These are phyloP conservation scores for Leccinum variabile DNA, from an alignment of 1,284 basidiomycete species.

Conservation along the genomic window DNA sequence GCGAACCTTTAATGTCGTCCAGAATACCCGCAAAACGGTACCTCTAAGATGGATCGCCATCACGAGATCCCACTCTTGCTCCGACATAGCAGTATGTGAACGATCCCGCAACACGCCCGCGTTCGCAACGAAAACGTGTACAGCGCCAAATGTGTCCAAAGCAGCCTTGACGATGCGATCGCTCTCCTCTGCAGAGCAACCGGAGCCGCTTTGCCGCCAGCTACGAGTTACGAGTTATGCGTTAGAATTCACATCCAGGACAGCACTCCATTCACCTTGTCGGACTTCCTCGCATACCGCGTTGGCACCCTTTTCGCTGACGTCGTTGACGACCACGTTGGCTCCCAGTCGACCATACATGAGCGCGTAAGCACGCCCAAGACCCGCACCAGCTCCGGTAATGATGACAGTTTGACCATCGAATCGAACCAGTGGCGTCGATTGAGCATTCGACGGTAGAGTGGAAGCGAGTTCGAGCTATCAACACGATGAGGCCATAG, in stretches of 20 bases:
- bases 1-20: background rate
- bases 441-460: constrained; percentile 73
- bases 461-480: constrained; percentile 71
- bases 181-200: constrained; percentile 90
- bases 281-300: constrained; percentile 87
- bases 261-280: constrained; percentile 50
- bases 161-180: constrained; percentile 89
- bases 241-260: background rate
- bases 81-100: constrained; percentile 87
- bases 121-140: constrained; percentile 92
- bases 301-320: constrained; percentile 82
- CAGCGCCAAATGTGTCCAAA: constrained; percentile 83
- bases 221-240: constrained; percentile 37
- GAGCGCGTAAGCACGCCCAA: constrained; percentile 89
- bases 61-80: constrained; percentile 94
- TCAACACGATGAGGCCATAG: constrained; percentile 25
- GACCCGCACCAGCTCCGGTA: constrained; percentile 91
- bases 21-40: constrained; percentile 35
- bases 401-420: constrained; percentile 92
- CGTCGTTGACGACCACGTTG: constrained; percentile 97
- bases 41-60: constrained; percentile 86
- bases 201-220: constrained; percentile 86
- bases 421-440: constrained; percentile 73
- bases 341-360: constrained; percentile 92
- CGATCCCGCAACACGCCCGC: constrained; percentile 94